These are phyloP conservation scores for Diaporthe nobilis DNA, from an alignment of 2,329 filamentous ascomycete genomes.

Conservation along the genomic window DNA sequence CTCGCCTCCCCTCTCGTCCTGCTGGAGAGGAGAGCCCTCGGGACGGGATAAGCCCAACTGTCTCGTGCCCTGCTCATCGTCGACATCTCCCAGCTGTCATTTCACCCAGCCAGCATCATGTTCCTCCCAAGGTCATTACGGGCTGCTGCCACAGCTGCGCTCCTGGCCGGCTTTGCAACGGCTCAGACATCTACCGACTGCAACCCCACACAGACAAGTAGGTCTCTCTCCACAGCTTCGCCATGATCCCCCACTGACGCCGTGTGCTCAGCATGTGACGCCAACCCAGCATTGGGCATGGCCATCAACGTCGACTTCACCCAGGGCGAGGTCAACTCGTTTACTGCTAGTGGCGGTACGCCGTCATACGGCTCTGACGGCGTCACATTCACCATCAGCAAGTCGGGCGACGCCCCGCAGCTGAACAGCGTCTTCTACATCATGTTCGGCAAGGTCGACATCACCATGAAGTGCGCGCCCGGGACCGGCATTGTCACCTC, in stretches of 20 bases:
- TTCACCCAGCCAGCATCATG: constrained; percentile 35
- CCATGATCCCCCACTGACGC: constrained; percentile 40
- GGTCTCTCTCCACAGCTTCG: constrained; percentile 33
- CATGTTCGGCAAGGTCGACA: constrained; percentile 96
- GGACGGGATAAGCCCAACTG: background rate
- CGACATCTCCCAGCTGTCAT: background rate
- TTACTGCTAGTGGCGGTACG: constrained; percentile 75
- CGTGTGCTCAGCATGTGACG: constrained; percentile 72
- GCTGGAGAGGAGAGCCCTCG: background rate
- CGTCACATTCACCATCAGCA: constrained; percentile 82
- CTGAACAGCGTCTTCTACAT: constrained; percentile 96
- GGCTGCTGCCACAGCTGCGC: constrained; percentile 41
- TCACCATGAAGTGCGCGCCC: constrained; percentile 86
- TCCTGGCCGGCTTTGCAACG: constrained; percentile 43
- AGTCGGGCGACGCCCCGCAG: constrained; percentile 86
- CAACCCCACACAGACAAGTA: constrained; percentile 50
- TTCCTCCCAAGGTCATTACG: constrained; percentile 44
- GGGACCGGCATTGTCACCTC: constrained; percentile 95
- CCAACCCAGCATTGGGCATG: constrained; percentile 85
- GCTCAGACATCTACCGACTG: constrained; percentile 53
- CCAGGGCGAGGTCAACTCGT: constrained; percentile 82
- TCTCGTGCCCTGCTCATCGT: background rate
- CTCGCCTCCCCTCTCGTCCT: background rate
- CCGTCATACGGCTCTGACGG: constrained; percentile 84
- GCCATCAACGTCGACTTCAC: constrained; percentile 89